Base-by-base conservation (phyloP, 106 monocot genomes). In the Dendrobium nobile region DNA sequence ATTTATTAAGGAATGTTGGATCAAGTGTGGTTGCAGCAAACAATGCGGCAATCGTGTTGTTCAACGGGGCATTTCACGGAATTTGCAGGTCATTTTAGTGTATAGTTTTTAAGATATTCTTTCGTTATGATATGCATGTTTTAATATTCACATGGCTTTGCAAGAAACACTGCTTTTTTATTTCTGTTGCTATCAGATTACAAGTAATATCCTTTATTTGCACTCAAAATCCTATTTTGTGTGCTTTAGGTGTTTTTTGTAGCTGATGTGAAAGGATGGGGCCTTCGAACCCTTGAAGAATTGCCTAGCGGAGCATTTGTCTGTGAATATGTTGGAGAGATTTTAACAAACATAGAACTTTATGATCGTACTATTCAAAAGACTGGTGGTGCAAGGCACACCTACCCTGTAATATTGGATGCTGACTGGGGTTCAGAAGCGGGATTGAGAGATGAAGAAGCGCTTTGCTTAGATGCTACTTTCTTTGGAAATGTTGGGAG, bases 1-100 rank as follows among this genome's bases (percentile, higher is more conserved):
- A 67, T 99, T 95, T 82, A 85, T 99, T 4, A 99, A 99, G 59
- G 98, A 99, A 75, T 99, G 98, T 31, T 99, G 98, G 98, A 88
- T 85, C 33, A 99, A 99, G 65, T 99, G 98, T 79, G 98, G 95
- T 0, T 99, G 98, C 83, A 88, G 54, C 20, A 91, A 83, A 80
- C 87, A 90, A 42, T 99, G 95, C 79, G 91, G 89, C n/a, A 99
- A 99, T 79, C 95, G 98, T 20, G 83, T 95, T 13, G 93, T 95
- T 41, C 95, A 99, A 82, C 86, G 92, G 82, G 95, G 98, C 28
- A 95, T 99, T 15, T 79, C 85, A 56, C 78, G 87, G 47, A 90
- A 84, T 77, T 79, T 96, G 75, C 93, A 96, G 91, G 93, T 86
- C 43, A 78, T 80, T 31, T 73, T 11, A 28, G 5, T 68, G 47